Percentiles rank a stretch among this genome's conserved stretches.
phyloP scores from a whole-genome alignment of 805 yeast species.

The Ogataea paraovalis region DNA sequence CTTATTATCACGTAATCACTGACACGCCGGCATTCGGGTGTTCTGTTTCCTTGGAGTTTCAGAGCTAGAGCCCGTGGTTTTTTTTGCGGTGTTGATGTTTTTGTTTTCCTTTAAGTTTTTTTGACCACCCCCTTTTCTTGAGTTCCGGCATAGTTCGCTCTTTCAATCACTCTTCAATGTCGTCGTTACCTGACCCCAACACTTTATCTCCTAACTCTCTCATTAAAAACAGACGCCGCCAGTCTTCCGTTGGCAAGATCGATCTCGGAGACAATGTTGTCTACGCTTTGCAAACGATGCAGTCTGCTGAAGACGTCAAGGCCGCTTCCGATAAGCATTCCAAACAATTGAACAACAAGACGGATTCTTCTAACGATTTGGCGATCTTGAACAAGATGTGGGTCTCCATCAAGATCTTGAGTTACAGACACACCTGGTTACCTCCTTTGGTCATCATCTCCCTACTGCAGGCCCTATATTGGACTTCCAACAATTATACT shows the following conservation, averaged over 20 bases:
- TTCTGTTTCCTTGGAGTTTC: too few species aligned
- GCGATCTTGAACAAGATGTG: conserved; percentile 54
- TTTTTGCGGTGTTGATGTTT: too few species aligned
- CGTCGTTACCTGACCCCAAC: neutral
- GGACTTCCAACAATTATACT: conserved; percentile 54
- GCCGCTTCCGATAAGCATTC: conserved; percentile 34
- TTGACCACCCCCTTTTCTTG: neutral
- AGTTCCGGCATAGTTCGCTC: too few species aligned
- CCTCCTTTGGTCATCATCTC: conserved; percentile 52
- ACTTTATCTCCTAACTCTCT: neutral
- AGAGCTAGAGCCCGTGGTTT: too few species aligned
- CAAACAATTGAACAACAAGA: conserved; percentile 23
- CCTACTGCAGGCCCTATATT: conserved; percentile 39
- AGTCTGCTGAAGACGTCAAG: conserved; percentile 41
- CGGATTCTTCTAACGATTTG: conserved; percentile 37
- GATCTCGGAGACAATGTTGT: conserved; percentile 70
- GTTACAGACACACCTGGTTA: conserved; percentile 67
- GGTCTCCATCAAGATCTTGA: conserved; percentile 55
- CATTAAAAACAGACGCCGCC: conserved; percentile 18
- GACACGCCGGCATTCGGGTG: too few species aligned
- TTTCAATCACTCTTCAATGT: neutral
- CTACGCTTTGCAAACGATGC: conserved; percentile 65
- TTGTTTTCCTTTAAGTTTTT: neutral
- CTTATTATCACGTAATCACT: too few species aligned
- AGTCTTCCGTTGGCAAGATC: conserved; percentile 70